Base-by-base conservation (phyloP, 225 moss, liverwort and hornwort species). In the Anthoceros angustus region DNA sequence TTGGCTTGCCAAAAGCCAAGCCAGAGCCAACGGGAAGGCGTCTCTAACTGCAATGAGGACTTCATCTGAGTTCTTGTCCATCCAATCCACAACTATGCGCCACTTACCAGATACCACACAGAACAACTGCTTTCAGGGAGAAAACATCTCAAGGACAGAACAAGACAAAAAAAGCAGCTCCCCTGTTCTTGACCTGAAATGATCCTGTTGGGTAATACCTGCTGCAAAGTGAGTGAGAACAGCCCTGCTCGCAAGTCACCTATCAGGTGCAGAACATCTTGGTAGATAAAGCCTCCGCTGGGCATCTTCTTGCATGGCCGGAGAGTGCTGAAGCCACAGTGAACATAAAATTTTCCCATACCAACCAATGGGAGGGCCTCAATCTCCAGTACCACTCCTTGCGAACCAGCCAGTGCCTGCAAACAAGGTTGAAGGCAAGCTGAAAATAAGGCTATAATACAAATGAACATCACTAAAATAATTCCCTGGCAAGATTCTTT, bases 271-370 rank as follows among this genome's bases (percentile, higher is more conserved):
- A 75, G 69, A 25, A 86, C 60, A 73, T 86, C 84, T 89, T 90
- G 86, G 78, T 93, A 90, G 64, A 93, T 74, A 67, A 93, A 93
- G 65, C 93, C 89, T 78, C 93, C 93, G 76, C 89, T 90, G 62
- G 90, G 93, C 93, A 93, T 87, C 43, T 55, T 62, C 71, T 81
- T 87, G 6, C 77, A 62, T 61, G 89, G 86, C 42, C 87, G 89
- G 63, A 93, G 41, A 9, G 76, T 83, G 66, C 76, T 70, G n/a
- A 93, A 82, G 62, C 83, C 86, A 65, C 63, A 77, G 25, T 70
- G 84, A 21, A 68, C 71, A 76, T 87, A 93, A 25, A 83, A 82
- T 73, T 84, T 77, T 62, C 93, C 93, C 71, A 83, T 77, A 62
- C 93, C 93, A 26, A 90, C 93, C 6, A 93, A 72, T 71, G 93